Base-by-base conservation (phyloP, 179 eudicot genomes). In the Heliamphora pulchella region DNA sequence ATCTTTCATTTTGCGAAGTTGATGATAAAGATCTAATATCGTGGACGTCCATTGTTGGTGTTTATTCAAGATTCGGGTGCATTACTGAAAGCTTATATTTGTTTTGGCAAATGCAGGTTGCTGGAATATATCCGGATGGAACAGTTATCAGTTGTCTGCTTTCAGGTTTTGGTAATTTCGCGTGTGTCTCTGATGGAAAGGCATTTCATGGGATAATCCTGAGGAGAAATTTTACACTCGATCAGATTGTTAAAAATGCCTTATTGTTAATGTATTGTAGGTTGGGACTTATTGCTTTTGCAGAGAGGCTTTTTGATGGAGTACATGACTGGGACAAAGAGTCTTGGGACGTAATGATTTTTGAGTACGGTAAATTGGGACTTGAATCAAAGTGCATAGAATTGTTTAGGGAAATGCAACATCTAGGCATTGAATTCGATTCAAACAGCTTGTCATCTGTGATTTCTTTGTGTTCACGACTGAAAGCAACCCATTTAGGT, bases 191-290 rank as follows among this genome's bases (percentile, higher is more conserved):
- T 59, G 88, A 90, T 83, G 97, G 94, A 61, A 93, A 86, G 89
- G 89, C 88, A 10, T 86, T 94, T 83, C 96, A 94, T 85, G 92
- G 92, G 50, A 78, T 87, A 41, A 84, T 94, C 51, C 9, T 86
- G 11, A 86, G 91, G 83, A 89, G 84, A 86, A 82, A 82, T 78
- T 87, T 74, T 81, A 67, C 20, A 46, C 18, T 58, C 9, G 81
- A 87, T 80, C 82, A 81, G 67, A 83, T 87, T 70, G 87, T 90
- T 67, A 41, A 75, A 9, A 84, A 79, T 84, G 90, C 91, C 65
- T 80, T 94, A 77, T n/a, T 92, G 65, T 89, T 95, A 7, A 92
- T 92, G 97, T 94, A 94, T 77, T 87, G 85, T 80, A 91, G 85
- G 81, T 88, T 91, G 84, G 91, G 89, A 53, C 76, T 79, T 67